Evolutionary conservation across 345 rosid genomes (phyloP), one percentile per base, ranked within the genome.

Genomic region (Salix viminalis): DNA sequence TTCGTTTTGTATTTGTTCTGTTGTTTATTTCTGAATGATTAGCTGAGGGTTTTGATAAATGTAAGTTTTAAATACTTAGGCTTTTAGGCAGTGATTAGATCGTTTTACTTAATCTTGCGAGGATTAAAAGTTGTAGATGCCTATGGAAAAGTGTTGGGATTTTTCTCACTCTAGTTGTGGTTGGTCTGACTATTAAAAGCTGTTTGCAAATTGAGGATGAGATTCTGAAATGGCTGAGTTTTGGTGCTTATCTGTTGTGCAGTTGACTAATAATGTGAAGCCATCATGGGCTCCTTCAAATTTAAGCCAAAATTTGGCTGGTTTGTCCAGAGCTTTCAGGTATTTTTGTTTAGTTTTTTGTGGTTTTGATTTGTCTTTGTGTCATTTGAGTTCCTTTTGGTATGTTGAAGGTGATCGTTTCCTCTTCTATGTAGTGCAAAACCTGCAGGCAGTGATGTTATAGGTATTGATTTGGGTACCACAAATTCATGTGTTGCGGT

Each of bases 401-500:
- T 26, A 11, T 60, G 15, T 58, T 72, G 70, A 72, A 54, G 7
- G 5, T 54, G 30, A 4, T 26, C n/a, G 5, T 36, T 30, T 44
- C 15, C 39, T 68, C 0, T 23, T 52, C 21, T 14, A 12, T 75
- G 44, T 79, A 96, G 99, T 73, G 88, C 99, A 32, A 96, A 86
- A 80, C 92, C 99, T 39, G 89, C 87, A 10, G 98, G 96, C 4
- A 90, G 80, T 65, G 99, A 96, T 77, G 94, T 94, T 60, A 92
- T 96, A 18, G 99, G 99, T 76, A 92, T 96, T 77, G 98, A 96
- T 77, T 84, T 96, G 90, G 99, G 99, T 50, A 96, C 99, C 4
- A 96, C 99, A 18, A 96, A 94, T 79, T 96, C 99, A 1, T 96
- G 99, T 79, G 99, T 96, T 77, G 85, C 97, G n/a, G 90, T 94